Evolutionary conservation across 805 yeast species (phyloP), one percentile per base, ranked within the genome.

Genomic region (Cyberlindnera bimundalis): DNA sequence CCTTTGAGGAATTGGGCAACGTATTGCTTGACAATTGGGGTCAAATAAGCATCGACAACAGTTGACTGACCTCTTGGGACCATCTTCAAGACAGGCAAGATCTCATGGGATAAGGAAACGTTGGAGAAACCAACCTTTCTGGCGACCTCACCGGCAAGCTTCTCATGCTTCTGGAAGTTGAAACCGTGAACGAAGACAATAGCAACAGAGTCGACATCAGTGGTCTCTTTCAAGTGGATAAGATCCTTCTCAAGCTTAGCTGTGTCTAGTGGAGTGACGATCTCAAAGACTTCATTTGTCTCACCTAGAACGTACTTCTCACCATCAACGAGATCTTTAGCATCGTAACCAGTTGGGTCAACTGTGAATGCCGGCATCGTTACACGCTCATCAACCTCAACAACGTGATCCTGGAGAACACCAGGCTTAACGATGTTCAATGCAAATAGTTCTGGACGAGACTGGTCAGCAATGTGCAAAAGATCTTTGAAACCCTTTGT

Each of bases 291-390:
- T 35, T 69, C 72, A 33, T 62, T 58, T 4, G 71, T 68, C 38
- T 56, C 60, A 18, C 74, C 73, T 11, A 51, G 49, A 16, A 67
- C 70, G 73, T 61, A 42, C 66, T 57, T n/a, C 52, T 31, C 64
- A 13, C 50, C 56, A 35, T 61, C 59, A 15, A 54, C 67, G 8
- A 47, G 35, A 14, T 55, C 57, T 17, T 39, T 35, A 49, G 60
- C 71, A 36, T 51, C 43, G 48, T 55, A 49, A 8, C 59, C 59
- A 31, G 63, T 66, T 6, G 85, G 86, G 52, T 83, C 50, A 11
- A 46, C 50, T 4, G 50, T 40, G 42, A 46, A 84, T 37, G 75
- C 81, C 42, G 76, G 90, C 35, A 84, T 67, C 1, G 95, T 71
- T 27, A 74, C 74, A 46, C 79, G 59, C 50, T 73, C 79, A 42